Evolutionary conservation across 495 filamentous ascomycete genomes (phyloP), one percentile per base, ranked within the genome.

Genomic region (Neurospora sp.): DNA sequence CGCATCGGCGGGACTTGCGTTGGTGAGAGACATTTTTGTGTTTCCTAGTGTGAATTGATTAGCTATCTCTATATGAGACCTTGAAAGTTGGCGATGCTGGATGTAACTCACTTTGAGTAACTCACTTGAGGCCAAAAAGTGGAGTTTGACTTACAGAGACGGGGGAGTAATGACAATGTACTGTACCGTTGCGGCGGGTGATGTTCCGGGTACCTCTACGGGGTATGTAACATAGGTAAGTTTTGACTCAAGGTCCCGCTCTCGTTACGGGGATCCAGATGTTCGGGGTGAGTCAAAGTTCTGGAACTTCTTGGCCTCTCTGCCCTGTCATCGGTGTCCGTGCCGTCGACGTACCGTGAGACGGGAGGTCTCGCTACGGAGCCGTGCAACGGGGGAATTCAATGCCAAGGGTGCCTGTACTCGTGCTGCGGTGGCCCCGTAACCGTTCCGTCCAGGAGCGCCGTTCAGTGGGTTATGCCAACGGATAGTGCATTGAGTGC

Each of bases 11-110:
- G 92, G 90, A 27, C 87, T 87, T 18, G 89, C 91, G 72, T 89
- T 90, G n/a, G 92, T 93, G 70, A 94, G 82, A 74, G 92, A 93
- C 92, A 94, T 94, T 44, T 66, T 73, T 54, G 69, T 70, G 54
- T 23, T 27, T 69, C 44, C 38, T 23, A 14, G 20, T 27, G n/a
- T 37, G 14, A 35, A 66, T 6, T 35, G 7, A 37, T 66, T 35
- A 66, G 54, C 23, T 35, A 66, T 31, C 31, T 31, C 31, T 35
- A 35, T 66, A 62, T 31, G 54, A 62, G 20, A 66, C 54, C 27
- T 62, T 62, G 54, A 12, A 66, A 35, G 31, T 31, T 23, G 40
- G 16, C 38, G 38, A 31, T 37, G 20, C 38, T 38, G 41, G 54
- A 62, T 72, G 73, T 71, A 69, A 72, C 69, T 74, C 48, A 71